phyloP scores from a whole-genome alignment of 345 rosid species.

The Eutrema japonicum region DNA sequence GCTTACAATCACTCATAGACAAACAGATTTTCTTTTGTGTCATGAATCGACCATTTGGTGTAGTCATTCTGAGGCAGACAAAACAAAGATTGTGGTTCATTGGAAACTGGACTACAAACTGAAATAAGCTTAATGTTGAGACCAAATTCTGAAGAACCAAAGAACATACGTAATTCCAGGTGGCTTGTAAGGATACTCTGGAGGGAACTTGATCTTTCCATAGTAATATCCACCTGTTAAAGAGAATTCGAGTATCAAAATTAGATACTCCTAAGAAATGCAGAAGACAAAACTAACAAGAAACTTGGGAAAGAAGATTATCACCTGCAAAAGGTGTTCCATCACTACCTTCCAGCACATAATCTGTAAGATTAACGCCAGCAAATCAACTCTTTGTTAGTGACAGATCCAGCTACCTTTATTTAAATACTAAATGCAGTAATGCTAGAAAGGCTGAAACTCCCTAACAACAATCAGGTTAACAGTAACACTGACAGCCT shows the following conservation, averaged over 20 bases:
- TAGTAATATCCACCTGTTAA: conserved; percentile 67
- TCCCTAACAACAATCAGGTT: conserved; percentile 18
- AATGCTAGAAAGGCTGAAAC: conserved; percentile 2
- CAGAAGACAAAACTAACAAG: conserved; percentile 27
- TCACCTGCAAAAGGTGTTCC: conserved; percentile 98
- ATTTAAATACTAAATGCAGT: conserved; percentile 1
- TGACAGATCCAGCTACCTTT: conserved; percentile 10
- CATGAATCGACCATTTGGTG: conserved; percentile 97
- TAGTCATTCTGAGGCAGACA: conserved; percentile 55
- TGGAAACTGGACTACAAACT: conserved; percentile 11
- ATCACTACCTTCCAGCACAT: conserved; percentile 92
- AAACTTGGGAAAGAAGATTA: conserved; percentile 30
- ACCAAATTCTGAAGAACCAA: conserved; percentile 35
- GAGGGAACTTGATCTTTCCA: conserved; percentile 97
- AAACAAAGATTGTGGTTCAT: background rate
- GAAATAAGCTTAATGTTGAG: conserved; percentile 13
- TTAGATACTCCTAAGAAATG: conserved; percentile 3
- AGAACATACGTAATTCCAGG: conserved; percentile 91
- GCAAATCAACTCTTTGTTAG: conserved; percentile 6
- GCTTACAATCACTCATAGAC: conserved; percentile 99
- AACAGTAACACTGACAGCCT: conserved; percentile 6
- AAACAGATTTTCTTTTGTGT: conserved; percentile 97
- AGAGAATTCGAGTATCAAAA: conserved; percentile 4
- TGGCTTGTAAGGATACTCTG: conserved; percentile 97
- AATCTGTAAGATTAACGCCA: conserved; percentile 56